phyloP scores from a whole-genome alignment of 306 rosid genomes.

The Cajanus cajan region DNA sequence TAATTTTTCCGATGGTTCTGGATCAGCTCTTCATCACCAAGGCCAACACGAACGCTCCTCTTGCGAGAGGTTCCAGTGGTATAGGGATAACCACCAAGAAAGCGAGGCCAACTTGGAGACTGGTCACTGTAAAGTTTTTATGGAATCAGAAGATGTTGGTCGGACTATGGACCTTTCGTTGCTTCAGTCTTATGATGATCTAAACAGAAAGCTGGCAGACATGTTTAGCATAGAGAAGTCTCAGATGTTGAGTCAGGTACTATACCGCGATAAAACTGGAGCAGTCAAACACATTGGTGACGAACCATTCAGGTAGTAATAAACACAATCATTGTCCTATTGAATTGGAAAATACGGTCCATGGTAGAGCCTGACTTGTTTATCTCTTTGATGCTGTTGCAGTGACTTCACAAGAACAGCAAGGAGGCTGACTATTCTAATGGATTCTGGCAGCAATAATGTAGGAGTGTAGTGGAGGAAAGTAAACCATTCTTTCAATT shows the following conservation, averaged over 20 bases:
- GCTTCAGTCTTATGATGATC: conserved; percentile 64
- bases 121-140: conserved; percentile 73
- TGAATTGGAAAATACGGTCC: conserved; percentile 5
- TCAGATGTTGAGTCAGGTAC: conserved; percentile 57
- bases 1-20: conserved; percentile 52
- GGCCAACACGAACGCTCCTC: conserved; percentile 47
- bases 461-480: conserved; percentile 52
- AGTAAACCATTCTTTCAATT: conserved; percentile 39
- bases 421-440: conserved; percentile 76
- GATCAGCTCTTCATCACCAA: conserved; percentile 55
- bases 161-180: conserved; percentile 68
- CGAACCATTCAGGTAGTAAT: conserved; percentile 63
- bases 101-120: conserved; percentile 51
- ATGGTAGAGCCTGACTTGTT: conserved; percentile 9
- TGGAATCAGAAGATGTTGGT: conserved; percentile 77
- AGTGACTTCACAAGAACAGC: conserved; percentile 75
- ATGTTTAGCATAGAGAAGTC: conserved; percentile 76
- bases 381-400: conserved; percentile 39
- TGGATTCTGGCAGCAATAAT: conserved; percentile 73
- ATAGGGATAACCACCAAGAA: conserved; percentile 50
- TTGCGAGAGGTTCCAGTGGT: conserved; percentile 58
- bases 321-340: background rate
- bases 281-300: conserved; percentile 75
- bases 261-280: conserved; percentile 61
- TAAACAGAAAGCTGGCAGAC: conserved; percentile 58